A percentile compares a stretch with the other conserved stretches of the same genome.
phyloP scores from a whole-genome alignment of 768 basidiomycete genomes.

The Podaxis sp. region DNA sequence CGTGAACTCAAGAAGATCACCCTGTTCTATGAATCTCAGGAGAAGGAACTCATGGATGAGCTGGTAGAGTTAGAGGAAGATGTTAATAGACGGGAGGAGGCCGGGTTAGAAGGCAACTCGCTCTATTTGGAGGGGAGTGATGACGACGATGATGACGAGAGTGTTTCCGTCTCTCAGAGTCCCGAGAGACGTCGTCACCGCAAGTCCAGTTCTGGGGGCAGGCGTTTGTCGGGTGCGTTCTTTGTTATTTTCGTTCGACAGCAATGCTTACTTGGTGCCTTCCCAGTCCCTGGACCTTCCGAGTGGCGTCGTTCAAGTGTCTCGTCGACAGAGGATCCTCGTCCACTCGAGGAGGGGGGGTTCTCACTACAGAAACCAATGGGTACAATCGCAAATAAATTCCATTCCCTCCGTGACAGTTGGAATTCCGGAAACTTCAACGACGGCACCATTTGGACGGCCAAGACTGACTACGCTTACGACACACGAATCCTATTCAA shows the following conservation, averaged over 20 bases:
- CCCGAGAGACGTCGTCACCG: constrained; percentile 39
- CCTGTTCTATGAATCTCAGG: constrained; percentile 76
- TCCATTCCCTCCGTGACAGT: constrained; percentile 54
- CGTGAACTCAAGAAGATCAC: constrained; percentile 80
- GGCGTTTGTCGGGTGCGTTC: constrained; percentile 20
- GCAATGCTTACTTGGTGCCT: not conserved
- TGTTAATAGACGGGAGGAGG: constrained; percentile 58
- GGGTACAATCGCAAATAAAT: constrained; percentile 44
- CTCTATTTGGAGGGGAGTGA: constrained; percentile 62
- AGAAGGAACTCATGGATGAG: constrained; percentile 67
- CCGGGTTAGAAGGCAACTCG: constrained; percentile 48
- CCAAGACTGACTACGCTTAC: constrained; percentile 76
- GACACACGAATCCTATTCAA: constrained; percentile 88
- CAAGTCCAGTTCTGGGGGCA: constrained; percentile 28
- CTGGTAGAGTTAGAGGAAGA: constrained; percentile 57
- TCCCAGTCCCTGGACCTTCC: not conserved
- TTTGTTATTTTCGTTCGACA: not conserved
- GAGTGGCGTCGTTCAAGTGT: constrained; percentile 21
- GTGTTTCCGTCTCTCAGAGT: constrained; percentile 33
- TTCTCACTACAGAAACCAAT: constrained; percentile 22
- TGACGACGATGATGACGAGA: constrained; percentile 48
- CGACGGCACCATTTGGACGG: constrained; percentile 69
- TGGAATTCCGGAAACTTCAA: constrained; percentile 35
- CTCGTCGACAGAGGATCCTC: constrained; percentile 29
- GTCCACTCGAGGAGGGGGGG: constrained; percentile 39